These are phyloP conservation scores for Coccinonectria pachysandricola DNA, from an alignment of 2,329 filamentous ascomycete genomes.

Conservation along the genomic window DNA sequence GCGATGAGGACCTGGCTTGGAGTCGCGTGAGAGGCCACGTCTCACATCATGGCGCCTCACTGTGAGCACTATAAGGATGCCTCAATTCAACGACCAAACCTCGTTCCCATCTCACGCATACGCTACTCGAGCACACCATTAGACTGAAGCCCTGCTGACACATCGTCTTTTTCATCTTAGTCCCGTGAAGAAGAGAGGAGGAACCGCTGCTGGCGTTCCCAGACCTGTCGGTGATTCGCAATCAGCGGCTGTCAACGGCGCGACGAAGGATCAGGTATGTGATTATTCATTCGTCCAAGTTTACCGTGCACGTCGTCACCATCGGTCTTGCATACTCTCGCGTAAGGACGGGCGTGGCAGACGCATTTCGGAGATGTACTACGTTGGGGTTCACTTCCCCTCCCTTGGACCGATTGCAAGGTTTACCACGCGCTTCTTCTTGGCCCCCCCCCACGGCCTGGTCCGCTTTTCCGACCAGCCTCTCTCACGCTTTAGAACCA, in stretches of 20 bases:
- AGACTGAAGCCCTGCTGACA: conserved; percentile 15
- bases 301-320: too few relatives aligned
- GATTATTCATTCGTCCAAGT: too few relatives aligned
- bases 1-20: too few relatives aligned
- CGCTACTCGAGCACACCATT: too few relatives aligned
- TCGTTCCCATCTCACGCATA: too few relatives aligned
- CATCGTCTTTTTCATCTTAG: conserved; percentile 32
- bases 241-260: conserved; percentile 50
- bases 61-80: too few relatives aligned
- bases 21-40: conserved; percentile 8
- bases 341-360: too few relatives aligned
- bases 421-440: not conserved
- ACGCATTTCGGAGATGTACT: conserved; percentile 5
- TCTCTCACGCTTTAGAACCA: conserved; percentile 10
- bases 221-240: conserved; percentile 53
- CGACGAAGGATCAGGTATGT: conserved; percentile 40
- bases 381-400: conserved; percentile 12
- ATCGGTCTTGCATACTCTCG: too few relatives aligned
- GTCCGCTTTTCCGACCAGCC: conserved; percentile 1
- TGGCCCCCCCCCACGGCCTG: not conserved
- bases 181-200: conserved; percentile 61
- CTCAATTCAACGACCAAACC: too few relatives aligned
- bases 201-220: conserved; percentile 58
- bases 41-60: conserved; percentile 6
- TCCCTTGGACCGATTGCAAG: conserved; percentile 10